Evolutionary conservation across 2,329 filamentous ascomycete species (phyloP), one percentile per base, ranked within the genome.

Genomic region (Colletotrichum gloeosporioides): DNA sequence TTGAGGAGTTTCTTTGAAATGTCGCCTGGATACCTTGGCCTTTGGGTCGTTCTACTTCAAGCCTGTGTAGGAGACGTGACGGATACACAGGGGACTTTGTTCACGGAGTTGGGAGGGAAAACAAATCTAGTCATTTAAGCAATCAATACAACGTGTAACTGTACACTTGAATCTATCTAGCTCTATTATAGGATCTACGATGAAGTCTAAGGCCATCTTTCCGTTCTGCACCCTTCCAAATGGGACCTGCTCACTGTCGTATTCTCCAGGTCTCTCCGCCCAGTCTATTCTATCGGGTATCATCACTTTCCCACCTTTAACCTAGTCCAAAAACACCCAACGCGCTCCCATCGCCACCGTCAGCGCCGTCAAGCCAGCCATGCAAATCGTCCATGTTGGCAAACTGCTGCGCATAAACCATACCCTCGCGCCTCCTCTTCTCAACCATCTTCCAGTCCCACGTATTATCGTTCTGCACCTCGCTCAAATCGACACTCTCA

Each of bases 371-470:
- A 78, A 92, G 92, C 68, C 87, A 78, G n/a, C 82, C 80, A 44
- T 89, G 86, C 29, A 91, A 81, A 4, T 85, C 87, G 67, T 93
- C 92, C 57, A 93, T 83, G 31, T 88, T 88, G 3, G 89, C 88
- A 79, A 93, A 92, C 77, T 92, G 88, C 77, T 85, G 82, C 0
- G 90, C 91, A 77, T 88, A 86, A 79, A 88, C 85, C 84, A 92
- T 86, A 3, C 92, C 92, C 80, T 87, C 87, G 59, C 88, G 85
- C 66, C 92, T 87, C 81, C 90, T 86, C 62, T 84, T 85, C 83
- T 93, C 92, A 6, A 92, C 86, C 62, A 87, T 84, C 79, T 84
- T 86, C 92, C 92, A 93, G 78, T 92, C 88, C 91, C 91, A 92
- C 66, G 85, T 85, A 6, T 80, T 84, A 4, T 84, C 83, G 7